phyloP scores from a whole-genome alignment of 495 filamentous ascomycete species.

The Podospora bellae-mahoneyi region DNA sequence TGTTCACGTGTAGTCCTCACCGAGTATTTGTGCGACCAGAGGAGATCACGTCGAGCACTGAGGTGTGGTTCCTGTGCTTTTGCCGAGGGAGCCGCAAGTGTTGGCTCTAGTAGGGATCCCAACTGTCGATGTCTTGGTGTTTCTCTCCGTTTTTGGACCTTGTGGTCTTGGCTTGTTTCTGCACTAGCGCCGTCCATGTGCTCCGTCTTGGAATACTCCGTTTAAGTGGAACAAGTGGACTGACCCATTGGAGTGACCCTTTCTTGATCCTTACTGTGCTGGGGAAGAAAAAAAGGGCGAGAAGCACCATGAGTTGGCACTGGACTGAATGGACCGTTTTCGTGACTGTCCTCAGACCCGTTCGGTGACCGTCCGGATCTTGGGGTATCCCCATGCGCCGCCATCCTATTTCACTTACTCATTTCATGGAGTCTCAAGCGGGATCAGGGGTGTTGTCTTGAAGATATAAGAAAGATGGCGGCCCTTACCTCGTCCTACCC shows the following conservation, averaged over 20 bases:
- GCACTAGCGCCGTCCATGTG: neutral
- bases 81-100: neutral
- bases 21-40: neutral
- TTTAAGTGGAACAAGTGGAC: neutral
- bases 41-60: neutral
- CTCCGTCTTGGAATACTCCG: neutral
- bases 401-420: neutral
- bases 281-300: neutral
- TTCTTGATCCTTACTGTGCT: neutral
- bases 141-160: neutral
- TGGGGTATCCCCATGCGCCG: neutral
- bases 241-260: neutral
- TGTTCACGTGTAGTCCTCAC: neutral
- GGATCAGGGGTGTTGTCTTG: neutral
- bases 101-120: neutral
- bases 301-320: neutral
- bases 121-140: neutral
- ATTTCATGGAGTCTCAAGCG: neutral
- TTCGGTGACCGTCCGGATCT: neutral
- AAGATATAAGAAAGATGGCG: neutral
- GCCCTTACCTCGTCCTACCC: neutral
- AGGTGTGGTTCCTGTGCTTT: neutral
- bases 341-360: neutral
- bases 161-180: neutral
- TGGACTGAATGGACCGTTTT: neutral